Evolutionary conservation across 768 basidiomycete species (phyloP), one percentile per base, ranked within the genome.

Genomic region (Collybia sordida): DNA sequence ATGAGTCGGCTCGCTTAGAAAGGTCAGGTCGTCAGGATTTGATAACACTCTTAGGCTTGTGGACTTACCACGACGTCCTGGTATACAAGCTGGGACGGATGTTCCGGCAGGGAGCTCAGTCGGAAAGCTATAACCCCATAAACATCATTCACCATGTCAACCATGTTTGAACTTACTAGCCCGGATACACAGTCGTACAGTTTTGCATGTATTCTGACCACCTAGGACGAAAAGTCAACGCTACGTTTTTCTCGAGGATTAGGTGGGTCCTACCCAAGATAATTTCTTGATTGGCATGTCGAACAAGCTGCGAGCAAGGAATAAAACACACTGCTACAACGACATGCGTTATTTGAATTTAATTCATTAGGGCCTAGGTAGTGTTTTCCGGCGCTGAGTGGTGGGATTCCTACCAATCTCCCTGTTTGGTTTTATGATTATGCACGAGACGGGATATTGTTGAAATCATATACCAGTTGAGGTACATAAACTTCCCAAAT

Each of bases 221-320:
- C 2, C 45, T 47, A 25, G 36, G 14, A 19, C 5, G 4, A 38
- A 47, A 18, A 3, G 12, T 25, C 19, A 12, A n/a, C 38, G 11
- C 19, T 37, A 17, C 19, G 8, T 38, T 8, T 38, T 35, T 19
- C 6, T 4, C 36, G 35, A 5, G 21, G 24, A 19, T 7, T 15
- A 2, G 21, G 6, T 31, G 8, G 24, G 3, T n/a, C 24, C 9
- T n/a, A 47, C 45, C 36, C 19, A 4, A 25, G 24, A 49, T 51
- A 40, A 45, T 24, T 25, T 44, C 31, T 21, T 42, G 28, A 36
- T 57, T 53, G 41, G 52, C 56, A 43, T 45, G 54, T 27, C 25
- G 41, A 11, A 25, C 45, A 47, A 8, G 45, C 45, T 17, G 35
- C 38, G 2, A 47, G 18, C 22, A 47, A 38, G 4, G 45, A 38